phyloP scores from a whole-genome alignment of 2,329 filamentous ascomycete species.

The Exserohilum turcica region DNA sequence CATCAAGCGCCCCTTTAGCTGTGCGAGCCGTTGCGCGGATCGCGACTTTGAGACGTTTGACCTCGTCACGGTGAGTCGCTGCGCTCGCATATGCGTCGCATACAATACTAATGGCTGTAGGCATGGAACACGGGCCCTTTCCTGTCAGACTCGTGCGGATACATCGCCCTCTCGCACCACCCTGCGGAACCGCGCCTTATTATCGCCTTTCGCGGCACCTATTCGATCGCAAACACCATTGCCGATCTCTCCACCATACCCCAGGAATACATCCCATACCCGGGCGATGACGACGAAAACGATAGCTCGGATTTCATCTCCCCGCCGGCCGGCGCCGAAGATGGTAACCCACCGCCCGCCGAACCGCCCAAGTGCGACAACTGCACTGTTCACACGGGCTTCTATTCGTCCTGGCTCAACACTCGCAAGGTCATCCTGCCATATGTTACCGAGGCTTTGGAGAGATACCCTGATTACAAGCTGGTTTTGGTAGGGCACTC shows the following conservation, averaged over 20 bases:
- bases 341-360: constrained; percentile 31
- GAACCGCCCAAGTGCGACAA: constrained; percentile 69
- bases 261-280: constrained; percentile 89
- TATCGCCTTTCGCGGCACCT: constrained; percentile 91
- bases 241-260: constrained; percentile 87
- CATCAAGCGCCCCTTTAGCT: constrained; percentile 80
- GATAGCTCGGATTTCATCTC: constrained; percentile 37
- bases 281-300: constrained; percentile 55
- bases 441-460: constrained; percentile 63
- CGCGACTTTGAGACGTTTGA: constrained; percentile 80
- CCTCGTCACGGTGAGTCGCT: constrained; percentile 63
- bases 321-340: constrained; percentile 20
- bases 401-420: constrained; percentile 81
- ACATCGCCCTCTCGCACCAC: constrained; percentile 82
- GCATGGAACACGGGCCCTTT: constrained; percentile 91
- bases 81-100: not conserved
- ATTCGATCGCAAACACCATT: constrained; percentile 90
- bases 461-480: constrained; percentile 70
- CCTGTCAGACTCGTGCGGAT: constrained; percentile 89
- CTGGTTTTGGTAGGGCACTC: constrained; percentile 87
- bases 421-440: constrained; percentile 73
- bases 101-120: constrained; percentile 35
- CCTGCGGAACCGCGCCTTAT: constrained; percentile 68
- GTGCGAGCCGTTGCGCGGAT: constrained; percentile 81
- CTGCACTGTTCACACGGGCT: constrained; percentile 92